These are phyloP conservation scores for Apiospora hydei DNA, from an alignment of 2,329 filamentous ascomycete species.

Conservation along the genomic window DNA sequence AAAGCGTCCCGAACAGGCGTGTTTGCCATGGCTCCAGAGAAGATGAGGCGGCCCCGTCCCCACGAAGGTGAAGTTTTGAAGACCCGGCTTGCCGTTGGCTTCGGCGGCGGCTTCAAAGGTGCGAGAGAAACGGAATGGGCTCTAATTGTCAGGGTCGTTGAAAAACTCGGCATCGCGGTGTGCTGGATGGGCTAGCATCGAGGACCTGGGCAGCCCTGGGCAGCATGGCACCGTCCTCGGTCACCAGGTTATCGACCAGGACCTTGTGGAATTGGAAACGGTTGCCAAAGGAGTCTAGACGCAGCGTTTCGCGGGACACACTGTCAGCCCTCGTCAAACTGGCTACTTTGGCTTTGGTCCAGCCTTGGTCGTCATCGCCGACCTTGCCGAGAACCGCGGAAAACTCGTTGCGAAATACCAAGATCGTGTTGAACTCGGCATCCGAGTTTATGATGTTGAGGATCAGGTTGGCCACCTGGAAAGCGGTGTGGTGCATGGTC, in stretches of 20 bases:
- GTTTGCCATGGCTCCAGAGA: conserved; percentile 47
- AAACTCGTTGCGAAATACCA: conserved; percentile 46
- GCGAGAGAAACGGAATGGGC: conserved; percentile 51
- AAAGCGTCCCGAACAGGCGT: conserved; percentile 51
- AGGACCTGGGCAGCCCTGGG: conserved; percentile 43
- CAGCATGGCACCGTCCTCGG: conserved; percentile 42
- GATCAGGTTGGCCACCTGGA: conserved; percentile 47
- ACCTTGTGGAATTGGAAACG: conserved; percentile 40
- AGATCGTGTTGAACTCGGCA: conserved; percentile 44
- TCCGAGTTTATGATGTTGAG: conserved; percentile 50
- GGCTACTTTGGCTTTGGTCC: background rate
- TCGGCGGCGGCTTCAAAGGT: conserved; percentile 39
- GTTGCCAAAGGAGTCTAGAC: conserved; percentile 43
- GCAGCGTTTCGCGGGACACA: conserved; percentile 51
- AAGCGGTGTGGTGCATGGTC: conserved; percentile 46
- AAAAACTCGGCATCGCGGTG: conserved; percentile 42
- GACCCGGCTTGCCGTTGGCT: conserved; percentile 32
- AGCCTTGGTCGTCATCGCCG: background rate
- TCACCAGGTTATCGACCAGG: conserved; percentile 39
- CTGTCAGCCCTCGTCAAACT: conserved; percentile 50
- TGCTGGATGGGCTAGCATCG: conserved; percentile 42
- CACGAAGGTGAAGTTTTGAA: conserved; percentile 43
- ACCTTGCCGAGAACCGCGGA: background rate
- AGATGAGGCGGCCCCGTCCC: conserved; percentile 42
- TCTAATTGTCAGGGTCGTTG: conserved; percentile 45